Evolutionary conservation across 768 basidiomycete species (phyloP).

Genomic region (Calocera cornea): DNA sequence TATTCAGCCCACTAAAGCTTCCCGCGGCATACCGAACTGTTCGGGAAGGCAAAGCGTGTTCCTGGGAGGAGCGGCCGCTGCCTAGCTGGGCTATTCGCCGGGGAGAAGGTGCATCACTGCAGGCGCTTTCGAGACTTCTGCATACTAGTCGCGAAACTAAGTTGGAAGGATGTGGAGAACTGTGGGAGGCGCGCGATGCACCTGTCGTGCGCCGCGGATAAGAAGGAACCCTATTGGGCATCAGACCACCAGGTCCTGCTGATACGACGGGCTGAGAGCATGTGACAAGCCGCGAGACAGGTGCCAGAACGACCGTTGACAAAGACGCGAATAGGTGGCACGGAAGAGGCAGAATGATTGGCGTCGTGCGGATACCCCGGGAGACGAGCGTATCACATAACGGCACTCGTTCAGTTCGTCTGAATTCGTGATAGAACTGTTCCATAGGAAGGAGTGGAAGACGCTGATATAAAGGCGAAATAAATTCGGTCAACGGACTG

Average conservation of each 20-base stretch:
- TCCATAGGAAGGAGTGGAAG: not conserved
- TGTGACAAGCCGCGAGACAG: not conserved
- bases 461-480: not conserved
- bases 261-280: not conserved
- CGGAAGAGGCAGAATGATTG: not conserved
- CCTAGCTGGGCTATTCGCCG: not conserved
- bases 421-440: not conserved
- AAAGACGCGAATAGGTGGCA: not conserved
- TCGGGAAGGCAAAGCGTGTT: not conserved
- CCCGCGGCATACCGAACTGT: not conserved
- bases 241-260: not conserved
- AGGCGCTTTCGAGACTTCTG: not conserved
- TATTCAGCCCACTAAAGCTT: not conserved
- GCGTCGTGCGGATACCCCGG: not conserved
- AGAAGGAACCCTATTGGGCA: not conserved
- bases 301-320: not conserved
- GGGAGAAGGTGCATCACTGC: not conserved
- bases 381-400: not conserved
- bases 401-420: not conserved
- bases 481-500: too few relatives aligned
- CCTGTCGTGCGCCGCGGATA: not conserved
- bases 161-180: not conserved
- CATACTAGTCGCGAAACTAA: not conserved
- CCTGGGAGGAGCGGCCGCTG: not conserved
- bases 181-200: not conserved